Conservation (phyloP, 2,329 filamentous ascomycete genomes). For the Aspergillus piperis region DNA sequence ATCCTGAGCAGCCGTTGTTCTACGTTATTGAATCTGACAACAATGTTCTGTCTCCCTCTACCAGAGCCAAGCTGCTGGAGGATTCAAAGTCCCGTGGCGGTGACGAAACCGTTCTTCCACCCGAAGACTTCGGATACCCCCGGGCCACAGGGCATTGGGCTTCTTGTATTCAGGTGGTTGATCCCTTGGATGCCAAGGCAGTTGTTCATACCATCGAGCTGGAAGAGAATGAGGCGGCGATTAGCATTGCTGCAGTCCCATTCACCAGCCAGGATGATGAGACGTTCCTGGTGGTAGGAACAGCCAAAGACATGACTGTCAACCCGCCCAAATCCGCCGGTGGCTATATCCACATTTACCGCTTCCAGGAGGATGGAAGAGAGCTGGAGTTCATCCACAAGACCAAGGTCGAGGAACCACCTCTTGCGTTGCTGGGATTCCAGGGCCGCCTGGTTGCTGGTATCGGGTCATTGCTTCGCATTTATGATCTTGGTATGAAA, state of each 20-base stretch:
- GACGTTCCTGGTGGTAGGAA: conserved; percentile 89
- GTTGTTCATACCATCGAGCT: conserved; percentile 79
- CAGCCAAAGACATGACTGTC: conserved; percentile 83
- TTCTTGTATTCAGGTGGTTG: conserved; percentile 89
- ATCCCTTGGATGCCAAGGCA: conserved; percentile 72
- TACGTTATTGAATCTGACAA: conserved; percentile 95
- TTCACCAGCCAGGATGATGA: conserved; percentile 90
- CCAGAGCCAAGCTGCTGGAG: conserved; percentile 71
- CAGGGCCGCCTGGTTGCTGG: conserved; percentile 88
- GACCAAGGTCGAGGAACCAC: conserved; percentile 86
- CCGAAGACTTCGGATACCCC: conserved; percentile 87
- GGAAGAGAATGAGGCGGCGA: conserved; percentile 85
- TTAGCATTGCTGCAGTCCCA: conserved; percentile 79
- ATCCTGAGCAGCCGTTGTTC: conserved; percentile 85
- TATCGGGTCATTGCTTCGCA: conserved; percentile 75
- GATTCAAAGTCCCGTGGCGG: conserved; percentile 72
- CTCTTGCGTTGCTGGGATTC: conserved; percentile 87
- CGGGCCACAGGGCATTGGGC: conserved; percentile 85
- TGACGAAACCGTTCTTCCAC: conserved; percentile 68
- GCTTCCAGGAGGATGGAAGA: conserved; percentile 82
- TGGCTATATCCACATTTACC: conserved; percentile 90
- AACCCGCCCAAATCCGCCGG: conserved; percentile 73
- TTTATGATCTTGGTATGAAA: conserved; percentile 92
- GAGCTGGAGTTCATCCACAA: conserved; percentile 95
- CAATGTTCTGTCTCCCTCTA: conserved; percentile 80